phyloP scores from a whole-genome alignment of 441 rosid species.

The Manihot esculenta region DNA sequence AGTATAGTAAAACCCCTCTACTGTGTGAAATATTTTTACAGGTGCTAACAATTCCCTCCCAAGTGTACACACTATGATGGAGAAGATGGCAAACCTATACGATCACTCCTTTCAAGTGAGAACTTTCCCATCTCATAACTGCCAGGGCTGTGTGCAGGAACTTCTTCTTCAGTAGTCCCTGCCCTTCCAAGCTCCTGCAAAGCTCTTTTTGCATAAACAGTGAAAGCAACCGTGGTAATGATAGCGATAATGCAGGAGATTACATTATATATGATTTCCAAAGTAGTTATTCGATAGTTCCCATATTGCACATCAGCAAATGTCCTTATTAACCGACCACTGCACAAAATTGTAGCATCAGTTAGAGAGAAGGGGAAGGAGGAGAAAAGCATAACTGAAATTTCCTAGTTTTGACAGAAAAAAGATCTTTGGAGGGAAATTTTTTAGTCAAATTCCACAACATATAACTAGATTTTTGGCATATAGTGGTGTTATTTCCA shows the following conservation, averaged over 20 bases:
- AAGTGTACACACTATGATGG: constrained; percentile 25
- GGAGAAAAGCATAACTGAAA: not conserved
- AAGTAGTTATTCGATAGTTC: constrained; percentile 62
- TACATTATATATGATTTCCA: constrained; percentile 81
- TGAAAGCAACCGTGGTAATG: constrained; percentile 70
- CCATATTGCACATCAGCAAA: constrained; percentile 75
- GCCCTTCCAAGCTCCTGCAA: constrained; percentile 61
- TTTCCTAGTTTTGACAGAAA: not conserved
- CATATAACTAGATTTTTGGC: not conserved
- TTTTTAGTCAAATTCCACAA: not conserved
- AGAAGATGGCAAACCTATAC: constrained; percentile 30
- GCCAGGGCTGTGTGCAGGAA: constrained; percentile 25
- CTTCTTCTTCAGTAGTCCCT: constrained; percentile 41
- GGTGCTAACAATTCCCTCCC: constrained; percentile 3
- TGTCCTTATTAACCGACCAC: constrained; percentile 89
- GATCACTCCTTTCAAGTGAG: constrained; percentile 39
- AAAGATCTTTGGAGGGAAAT: too few species aligned
- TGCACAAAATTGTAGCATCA: constrained; percentile 37
- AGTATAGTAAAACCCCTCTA: not conserved
- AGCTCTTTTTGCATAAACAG: constrained; percentile 80
- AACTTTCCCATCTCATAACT: constrained; percentile 59
- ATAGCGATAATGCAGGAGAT: constrained; percentile 73
- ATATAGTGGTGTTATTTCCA: not conserved
- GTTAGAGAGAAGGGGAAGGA: not conserved
- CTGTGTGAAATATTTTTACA: not conserved